These are phyloP conservation scores for Rhynchosporium graminicola DNA, from an alignment of 2,329 filamentous ascomycete genomes.

Conservation along the genomic window DNA sequence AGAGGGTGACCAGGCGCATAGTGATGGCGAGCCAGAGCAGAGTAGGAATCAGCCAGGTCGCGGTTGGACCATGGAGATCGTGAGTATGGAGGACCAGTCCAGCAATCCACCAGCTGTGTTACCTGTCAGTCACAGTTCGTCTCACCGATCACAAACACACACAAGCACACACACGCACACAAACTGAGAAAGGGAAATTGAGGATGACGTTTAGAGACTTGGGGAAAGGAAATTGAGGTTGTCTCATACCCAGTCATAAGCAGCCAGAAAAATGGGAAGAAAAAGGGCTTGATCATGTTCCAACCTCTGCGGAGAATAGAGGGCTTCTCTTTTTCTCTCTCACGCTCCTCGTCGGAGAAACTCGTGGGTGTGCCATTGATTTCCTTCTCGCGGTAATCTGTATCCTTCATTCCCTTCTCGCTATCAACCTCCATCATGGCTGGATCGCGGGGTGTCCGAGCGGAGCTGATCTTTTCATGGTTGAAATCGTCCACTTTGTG, in stretches of 20 bases:
- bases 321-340: background rate
- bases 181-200: background rate
- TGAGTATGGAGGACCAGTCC: slow-evolving; percentile 70
- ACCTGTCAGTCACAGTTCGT: slow-evolving; percentile 16
- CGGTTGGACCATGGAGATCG: slow-evolving; percentile 55
- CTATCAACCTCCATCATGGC: slow-evolving; percentile 11
- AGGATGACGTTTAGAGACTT: background rate
- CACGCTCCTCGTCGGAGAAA: slow-evolving; percentile 16
- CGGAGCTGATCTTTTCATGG: slow-evolving; percentile 12
- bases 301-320: background rate
- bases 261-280: slow-evolving; percentile 15
- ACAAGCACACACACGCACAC: background rate
- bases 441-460: background rate
- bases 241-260: slow-evolving; percentile 21
- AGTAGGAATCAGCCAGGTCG: slow-evolving; percentile 76
- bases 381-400: slow-evolving; percentile 21
- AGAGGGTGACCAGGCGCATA: slow-evolving; percentile 72
- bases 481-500: slow-evolving; percentile 7
- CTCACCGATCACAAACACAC: background rate
- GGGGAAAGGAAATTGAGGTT: no score
- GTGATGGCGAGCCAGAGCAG: slow-evolving; percentile 75
- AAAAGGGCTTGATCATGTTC: slow-evolving; percentile 3
- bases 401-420: slow-evolving; percentile 20
- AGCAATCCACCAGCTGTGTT: slow-evolving; percentile 51
- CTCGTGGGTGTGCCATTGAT: slow-evolving; percentile 13